phyloP scores from a whole-genome alignment of 352 stramenopile genomes.

The Poterioochromonas sp. region DNA sequence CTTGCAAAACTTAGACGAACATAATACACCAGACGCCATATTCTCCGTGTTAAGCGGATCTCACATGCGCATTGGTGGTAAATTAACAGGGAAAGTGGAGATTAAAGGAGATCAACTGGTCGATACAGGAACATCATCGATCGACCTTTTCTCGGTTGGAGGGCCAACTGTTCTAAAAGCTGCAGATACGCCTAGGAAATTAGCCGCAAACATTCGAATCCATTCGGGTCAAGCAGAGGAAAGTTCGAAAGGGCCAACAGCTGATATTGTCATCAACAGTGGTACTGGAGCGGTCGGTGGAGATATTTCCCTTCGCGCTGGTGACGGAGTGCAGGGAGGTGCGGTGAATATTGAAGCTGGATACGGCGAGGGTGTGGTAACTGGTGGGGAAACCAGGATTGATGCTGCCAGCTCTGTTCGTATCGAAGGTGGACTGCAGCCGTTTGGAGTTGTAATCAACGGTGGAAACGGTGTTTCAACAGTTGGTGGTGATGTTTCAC shows the following conservation, averaged over 20 bases:
- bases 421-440: background rate
- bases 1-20: conserved; percentile 13
- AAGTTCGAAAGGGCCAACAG: conserved; percentile 10
- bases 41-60: conserved; percentile 10
- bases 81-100: conserved; percentile 13
- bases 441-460: conserved; percentile 10
- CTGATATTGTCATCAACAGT: conserved; percentile 14
- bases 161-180: conserved; percentile 10
- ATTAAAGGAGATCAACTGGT: conserved; percentile 14
- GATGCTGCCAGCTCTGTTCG: background rate
- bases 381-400: background rate
- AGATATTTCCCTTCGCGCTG: background rate
- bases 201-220: conserved; percentile 11
- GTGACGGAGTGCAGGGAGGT: conserved; percentile 15
- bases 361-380: background rate
- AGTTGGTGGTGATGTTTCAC: background rate
- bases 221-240: conserved; percentile 8
- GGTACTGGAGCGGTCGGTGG: conserved; percentile 7
- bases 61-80: conserved; percentile 10
- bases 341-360: background rate
- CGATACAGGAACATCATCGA: conserved; percentile 11
- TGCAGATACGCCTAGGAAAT: conserved; percentile 11
- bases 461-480: background rate
- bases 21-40: conserved; percentile 13
- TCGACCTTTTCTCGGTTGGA: conserved; percentile 10